phyloP scores from a whole-genome alignment of 1,284 basidiomycete genomes.

The Naganishia cerealis region DNA sequence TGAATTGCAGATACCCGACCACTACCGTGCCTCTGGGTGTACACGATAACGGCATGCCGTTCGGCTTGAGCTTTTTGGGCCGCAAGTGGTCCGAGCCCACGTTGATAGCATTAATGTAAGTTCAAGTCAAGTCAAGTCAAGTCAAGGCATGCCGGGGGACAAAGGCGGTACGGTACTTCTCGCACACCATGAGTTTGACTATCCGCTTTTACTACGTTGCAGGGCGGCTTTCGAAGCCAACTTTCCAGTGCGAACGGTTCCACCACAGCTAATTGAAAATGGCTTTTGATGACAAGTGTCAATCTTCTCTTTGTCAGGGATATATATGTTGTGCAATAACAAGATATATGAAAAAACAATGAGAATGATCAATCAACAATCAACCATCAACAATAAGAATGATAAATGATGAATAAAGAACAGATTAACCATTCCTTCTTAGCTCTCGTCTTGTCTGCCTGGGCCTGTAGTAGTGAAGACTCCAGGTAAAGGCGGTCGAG shows the following conservation, averaged over 20 bases:
- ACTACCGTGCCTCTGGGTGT: conserved; percentile 38
- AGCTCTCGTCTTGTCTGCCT: no score
- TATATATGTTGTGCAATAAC: not conserved
- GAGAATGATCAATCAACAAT: not conserved
- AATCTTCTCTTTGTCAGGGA: not conserved
- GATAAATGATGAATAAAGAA: no score
- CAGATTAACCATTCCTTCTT: no score
- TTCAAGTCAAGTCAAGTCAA: no score
- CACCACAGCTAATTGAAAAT: not conserved
- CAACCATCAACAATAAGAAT: not conserved
- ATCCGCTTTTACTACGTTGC: not conserved
- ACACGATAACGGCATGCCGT: conserved; percentile 34
- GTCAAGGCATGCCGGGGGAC: not conserved
- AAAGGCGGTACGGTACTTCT: not conserved
- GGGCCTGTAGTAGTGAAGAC: no score
- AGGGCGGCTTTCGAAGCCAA: conserved; percentile 30
- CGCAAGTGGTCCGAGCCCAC: conserved; percentile 24
- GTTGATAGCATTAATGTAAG: conserved; percentile 13
- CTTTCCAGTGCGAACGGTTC: conserved; percentile 23
- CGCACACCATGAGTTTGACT: not conserved
- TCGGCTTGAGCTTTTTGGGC: conserved; percentile 30
- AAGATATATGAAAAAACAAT: not conserved
- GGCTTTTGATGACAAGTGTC: no score
- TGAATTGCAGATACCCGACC: conserved; percentile 27
- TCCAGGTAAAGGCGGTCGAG: no score